Base-by-base conservation (phyloP, 208 protist species). In the Trypanosoma avium region DNA sequence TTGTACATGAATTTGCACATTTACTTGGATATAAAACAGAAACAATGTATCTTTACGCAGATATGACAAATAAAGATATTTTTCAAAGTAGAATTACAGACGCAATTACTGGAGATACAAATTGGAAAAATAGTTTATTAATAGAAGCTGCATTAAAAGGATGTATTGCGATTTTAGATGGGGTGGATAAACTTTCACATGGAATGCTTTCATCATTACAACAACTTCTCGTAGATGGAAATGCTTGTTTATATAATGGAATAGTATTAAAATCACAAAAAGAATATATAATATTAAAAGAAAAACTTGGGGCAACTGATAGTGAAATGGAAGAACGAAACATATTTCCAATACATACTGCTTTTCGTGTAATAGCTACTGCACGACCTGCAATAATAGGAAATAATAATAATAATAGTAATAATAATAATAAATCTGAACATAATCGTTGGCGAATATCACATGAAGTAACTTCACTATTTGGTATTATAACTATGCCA, bases 31-130 rank as follows among this genome's bases (percentile, higher is more conserved):
- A 93, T 61, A 56, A 71, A 26, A 61, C 35, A 29, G 82, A 78
- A 61, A 86, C 82, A 13, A 84, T 97, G 73, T 88, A 97, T 70
- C 73, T 93, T 15, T 97, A 97, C 79, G 78, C 82, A 17, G 97
- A 98, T 66, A 98, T 98, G 96, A 96, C 92, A 22, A 77, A 88
- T 50, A 88, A 93, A 30, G 97, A 99, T 56, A 77, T 99, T 32
- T 89, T 99, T 22, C 93, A 98, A 79, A 79, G 93, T 33, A 86
- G 97, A 61, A 83, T 80, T 40, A 98, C 95, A 13, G 75, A 88
- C 52, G 40, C 68, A 0, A 55, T 43, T 36, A 87, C 67, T 2
- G 90, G 94, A 21, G 88, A 97, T 63, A 97, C 96, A 19, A 80
- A 67, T 8, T 98, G 96, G 96, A 75, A 90, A 46, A 80, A 88